Base-by-base conservation (phyloP, 2,329 filamentous ascomycete genomes). In the Westerdykella aurantiaca region DNA sequence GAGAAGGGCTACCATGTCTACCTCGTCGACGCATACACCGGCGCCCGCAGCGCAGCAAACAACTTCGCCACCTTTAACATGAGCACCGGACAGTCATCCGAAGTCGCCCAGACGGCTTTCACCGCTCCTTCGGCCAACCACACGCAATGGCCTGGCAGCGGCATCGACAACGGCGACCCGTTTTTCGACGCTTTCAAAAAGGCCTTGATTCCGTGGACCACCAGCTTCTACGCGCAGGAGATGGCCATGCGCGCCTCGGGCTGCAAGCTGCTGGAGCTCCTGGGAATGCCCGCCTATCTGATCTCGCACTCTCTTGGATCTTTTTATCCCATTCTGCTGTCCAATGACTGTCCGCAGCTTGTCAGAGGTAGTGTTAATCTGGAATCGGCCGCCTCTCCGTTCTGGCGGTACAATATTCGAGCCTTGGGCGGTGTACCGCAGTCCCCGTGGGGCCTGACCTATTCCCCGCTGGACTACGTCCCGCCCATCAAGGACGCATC, bases 311-410 rank as follows among this genome's bases (percentile, higher is more conserved):
- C 53, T 12, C 48, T 49, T 12, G 56, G 53, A 17, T 52, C 52
- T 25, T 50, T 53, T 4, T 51, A 58, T 22, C 51, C 55, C 5
- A 46, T 50, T 21, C 49, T 59, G 40, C 49, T 54, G 43, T 51
- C 51, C 11, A 53, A 59, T 38, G 50, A 49, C 37, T 57, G 55
- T 41, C 56, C 56, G 12, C 31, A 49, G 9, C 35, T 55, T 5
- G 33, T 58, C n/a, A 50, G 47, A 22, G 52, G 47, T 33, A 58
- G 48, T 34, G 52, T 59, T 44, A 57, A 58, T 41, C 47, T 58
- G 21, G 55, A 59, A 42, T 49, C 53, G 11, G 47, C 50, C 11
- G 18, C 18, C 18, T 21, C 18, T 21, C 18, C 18, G 18, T 21
- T 21, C 18, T 21, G 18, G 18, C 18, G 48, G 39, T 38, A 34